phyloP scores from a whole-genome alignment of 78 protist genomes.

The Bodo saltans region DNA sequence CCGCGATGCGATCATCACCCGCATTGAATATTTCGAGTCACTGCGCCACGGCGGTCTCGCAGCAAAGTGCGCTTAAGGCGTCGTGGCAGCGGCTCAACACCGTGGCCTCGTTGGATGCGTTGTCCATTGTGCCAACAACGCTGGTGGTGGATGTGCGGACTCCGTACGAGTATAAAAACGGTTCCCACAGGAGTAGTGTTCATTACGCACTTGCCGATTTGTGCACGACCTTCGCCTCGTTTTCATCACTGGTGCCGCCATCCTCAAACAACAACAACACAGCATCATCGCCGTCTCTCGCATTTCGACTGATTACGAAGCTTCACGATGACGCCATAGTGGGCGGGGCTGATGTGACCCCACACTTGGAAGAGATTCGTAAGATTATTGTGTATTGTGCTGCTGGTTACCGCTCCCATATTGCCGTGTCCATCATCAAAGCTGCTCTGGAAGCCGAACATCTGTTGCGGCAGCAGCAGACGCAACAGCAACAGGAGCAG shows the following conservation, averaged over 20 bases:
- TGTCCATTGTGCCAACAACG: neutral
- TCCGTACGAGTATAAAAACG: neutral
- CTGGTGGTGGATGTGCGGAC: neutral
- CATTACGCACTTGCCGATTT: neutral
- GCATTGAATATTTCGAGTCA: neutral
- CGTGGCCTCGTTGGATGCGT: neutral
- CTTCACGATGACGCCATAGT: too few relatives aligned
- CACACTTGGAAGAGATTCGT: neutral
- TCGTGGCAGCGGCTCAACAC: neutral
- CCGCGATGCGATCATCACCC: neutral
- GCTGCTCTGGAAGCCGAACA: neutral
- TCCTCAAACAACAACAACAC: too few relatives aligned
- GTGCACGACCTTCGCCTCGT: neutral
- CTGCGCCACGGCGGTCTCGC: neutral
- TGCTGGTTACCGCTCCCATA: neutral
- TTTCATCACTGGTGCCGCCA: neutral
- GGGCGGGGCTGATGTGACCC: neutral
- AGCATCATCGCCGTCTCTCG: too few relatives aligned
- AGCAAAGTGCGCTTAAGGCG: neutral
- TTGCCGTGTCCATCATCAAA: neutral
- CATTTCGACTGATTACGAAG: too few relatives aligned
- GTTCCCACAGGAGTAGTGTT: neutral
- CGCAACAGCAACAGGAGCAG: too few relatives aligned
- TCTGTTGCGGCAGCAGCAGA: too few relatives aligned
- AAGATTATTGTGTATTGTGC: neutral